phyloP scores from a whole-genome alignment of 2,329 filamentous ascomycete genomes.

The Diaporthe nobilis region DNA sequence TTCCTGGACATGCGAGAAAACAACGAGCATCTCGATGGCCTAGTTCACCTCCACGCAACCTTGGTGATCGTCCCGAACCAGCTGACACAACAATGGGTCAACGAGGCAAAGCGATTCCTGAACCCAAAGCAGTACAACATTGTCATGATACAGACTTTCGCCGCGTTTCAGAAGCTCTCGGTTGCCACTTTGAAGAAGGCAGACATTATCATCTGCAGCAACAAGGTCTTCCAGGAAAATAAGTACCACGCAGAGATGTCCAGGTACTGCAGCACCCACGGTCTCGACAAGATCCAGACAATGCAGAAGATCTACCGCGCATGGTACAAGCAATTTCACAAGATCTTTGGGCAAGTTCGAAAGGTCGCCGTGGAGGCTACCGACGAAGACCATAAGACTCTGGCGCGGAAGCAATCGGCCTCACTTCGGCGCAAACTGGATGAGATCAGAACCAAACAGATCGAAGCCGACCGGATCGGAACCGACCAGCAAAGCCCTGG shows the following conservation, averaged over 20 bases:
- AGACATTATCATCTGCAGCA: constrained; percentile 56
- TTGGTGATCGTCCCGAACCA: constrained; percentile 58
- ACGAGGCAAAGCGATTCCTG: constrained; percentile 53
- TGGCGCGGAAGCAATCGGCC: not conserved
- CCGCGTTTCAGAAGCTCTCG: constrained; percentile 37
- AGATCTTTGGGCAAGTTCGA: not conserved
- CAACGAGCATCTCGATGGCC: constrained; percentile 39
- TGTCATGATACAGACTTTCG: constrained; percentile 46
- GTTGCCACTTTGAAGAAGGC: constrained; percentile 47
- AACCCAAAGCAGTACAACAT: constrained; percentile 44
- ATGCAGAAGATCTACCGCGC: constrained; percentile 35
- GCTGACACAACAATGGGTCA: constrained; percentile 57
- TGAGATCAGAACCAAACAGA: not conserved
- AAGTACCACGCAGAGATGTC: constrained; percentile 34
- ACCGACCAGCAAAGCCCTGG: not conserved
- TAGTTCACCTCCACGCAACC: constrained; percentile 53
- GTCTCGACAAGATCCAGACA: constrained; percentile 7
- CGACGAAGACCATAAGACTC: not conserved
- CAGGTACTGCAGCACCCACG: constrained; percentile 29
- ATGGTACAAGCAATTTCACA: constrained; percentile 37
- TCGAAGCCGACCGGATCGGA: not conserved
- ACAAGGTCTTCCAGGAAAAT: constrained; percentile 45
- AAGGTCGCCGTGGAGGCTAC: not conserved
- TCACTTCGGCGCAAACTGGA: not conserved
- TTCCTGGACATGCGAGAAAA: constrained; percentile 43